Base-by-base conservation (phyloP, 768 basidiomycete species). In the Leccinum obscurum region DNA sequence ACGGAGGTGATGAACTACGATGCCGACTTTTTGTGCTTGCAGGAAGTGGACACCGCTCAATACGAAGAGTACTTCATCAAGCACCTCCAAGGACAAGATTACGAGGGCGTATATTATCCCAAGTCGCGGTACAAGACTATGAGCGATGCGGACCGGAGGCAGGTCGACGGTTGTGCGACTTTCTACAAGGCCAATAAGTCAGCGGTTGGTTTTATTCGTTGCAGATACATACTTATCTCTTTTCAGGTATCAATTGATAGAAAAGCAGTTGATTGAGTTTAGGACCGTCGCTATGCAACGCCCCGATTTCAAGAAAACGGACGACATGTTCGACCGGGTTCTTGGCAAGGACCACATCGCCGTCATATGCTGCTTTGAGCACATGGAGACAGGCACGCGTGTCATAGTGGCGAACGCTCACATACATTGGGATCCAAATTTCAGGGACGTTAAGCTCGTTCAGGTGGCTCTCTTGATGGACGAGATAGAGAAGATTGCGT, bases 281-380 rank as follows among this genome's bases (percentile, higher is more conserved):
- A 92, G 89, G 71, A 84, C 90, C 37, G 83, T 95, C 63, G 96
- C 95, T 20, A 90, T 98, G 85, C 91, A 93, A 67, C 86, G 94
- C 28, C 85, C 89, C 54, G 94, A 95, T 72, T 93, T 95, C 78
- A 93, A 94, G 81, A 94, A 95, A 77, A 96, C 94, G 17, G 95
- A 98, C 69, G 96, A 98, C 78, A 95, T 98, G 95, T 98, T 98
- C 84, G 98, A 98, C 71, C 93, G 97, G 34, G 94, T 98, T 57
- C 84, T 98, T 66, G 90, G 90, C 62, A 92, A 93, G 72, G 96
- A 98, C 75, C 86, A 98, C 70, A 92, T 98, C 64, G 94, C 94
- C 51, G 86, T 94, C 64, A 80, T 95, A 59, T 86, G 87, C 66
- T 82, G 93, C 32, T 81, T 98, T 70, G 97, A 99, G 78, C 89